These are phyloP conservation scores for Ustilago trichophora DNA, from an alignment of 1,284 basidiomycete species.

Conservation along the genomic window DNA sequence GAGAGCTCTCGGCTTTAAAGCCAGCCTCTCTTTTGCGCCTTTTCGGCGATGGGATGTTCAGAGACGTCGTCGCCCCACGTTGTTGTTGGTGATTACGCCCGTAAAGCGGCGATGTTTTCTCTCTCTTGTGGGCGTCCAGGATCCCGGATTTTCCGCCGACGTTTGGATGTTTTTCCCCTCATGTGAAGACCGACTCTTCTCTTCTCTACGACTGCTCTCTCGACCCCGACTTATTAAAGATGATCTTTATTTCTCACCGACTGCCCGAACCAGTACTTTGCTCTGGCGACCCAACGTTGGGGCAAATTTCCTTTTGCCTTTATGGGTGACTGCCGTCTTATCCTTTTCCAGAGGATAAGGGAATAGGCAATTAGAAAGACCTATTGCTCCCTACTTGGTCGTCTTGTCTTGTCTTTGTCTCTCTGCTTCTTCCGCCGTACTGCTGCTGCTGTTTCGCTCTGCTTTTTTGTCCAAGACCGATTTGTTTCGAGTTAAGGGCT, in stretches of 20 bases:
- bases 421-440: neutral
- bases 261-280: conserved; percentile 8
- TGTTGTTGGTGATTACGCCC: conserved; percentile 24
- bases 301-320: conserved; percentile 2
- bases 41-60: no score
- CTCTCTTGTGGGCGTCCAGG: no score
- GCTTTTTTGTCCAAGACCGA: neutral
- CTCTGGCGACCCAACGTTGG: conserved; percentile 48
- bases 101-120: conserved; percentile 33
- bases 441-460: conserved; percentile 15
- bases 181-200: no score
- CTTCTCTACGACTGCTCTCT: no score
- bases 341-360: conserved; percentile 24
- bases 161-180: no score
- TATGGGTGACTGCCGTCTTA: conserved; percentile 38
- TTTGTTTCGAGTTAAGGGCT: no score
- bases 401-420: conserved; percentile 3
- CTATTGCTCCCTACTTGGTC: conserved; percentile 45
- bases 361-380: conserved; percentile 43
- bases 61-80: conserved; percentile 21
- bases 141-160: no score
- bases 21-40: conserved; percentile 8
- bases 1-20: conserved; percentile 30
- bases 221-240: no score
- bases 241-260: no score